Evolutionary conservation across 2,329 filamentous ascomycete species (phyloP).

Genomic region (Pseudomassariella vexata): DNA sequence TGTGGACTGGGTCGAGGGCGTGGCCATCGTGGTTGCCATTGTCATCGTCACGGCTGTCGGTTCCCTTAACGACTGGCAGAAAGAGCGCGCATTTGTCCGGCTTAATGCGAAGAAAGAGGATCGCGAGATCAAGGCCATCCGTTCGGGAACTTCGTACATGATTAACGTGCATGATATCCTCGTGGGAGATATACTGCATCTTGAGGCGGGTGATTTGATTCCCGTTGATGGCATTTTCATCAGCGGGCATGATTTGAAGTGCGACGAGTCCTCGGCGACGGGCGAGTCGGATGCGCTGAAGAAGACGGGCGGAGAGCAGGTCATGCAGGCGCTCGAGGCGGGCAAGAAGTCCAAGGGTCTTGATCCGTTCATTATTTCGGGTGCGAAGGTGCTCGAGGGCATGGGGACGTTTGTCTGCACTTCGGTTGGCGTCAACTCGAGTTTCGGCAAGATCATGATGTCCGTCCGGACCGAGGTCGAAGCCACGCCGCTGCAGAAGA

Average conservation of each 20-base stretch:
- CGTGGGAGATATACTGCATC: constrained; percentile 59
- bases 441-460: constrained; percentile 51
- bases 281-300: constrained; percentile 66
- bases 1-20: constrained; percentile 59
- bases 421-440: constrained; percentile 48
- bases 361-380: constrained; percentile 59
- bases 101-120: constrained; percentile 56
- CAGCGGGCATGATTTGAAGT: constrained; percentile 58
- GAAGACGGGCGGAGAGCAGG: constrained; percentile 54
- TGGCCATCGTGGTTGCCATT: constrained; percentile 57
- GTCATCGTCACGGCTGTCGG: constrained; percentile 56
- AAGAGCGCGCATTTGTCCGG: constrained; percentile 54
- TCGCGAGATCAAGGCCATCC: constrained; percentile 55
- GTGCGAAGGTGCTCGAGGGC: constrained; percentile 49
- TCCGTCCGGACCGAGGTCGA: constrained; percentile 46
- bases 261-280: constrained; percentile 65
- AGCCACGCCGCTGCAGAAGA: constrained; percentile 47
- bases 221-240: constrained; percentile 64
- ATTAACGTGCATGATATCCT: constrained; percentile 59
- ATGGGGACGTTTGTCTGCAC: constrained; percentile 49
- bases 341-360: constrained; percentile 43
- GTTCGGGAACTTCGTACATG: constrained; percentile 56
- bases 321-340: constrained; percentile 48
- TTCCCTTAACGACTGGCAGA: constrained; percentile 57
- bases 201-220: constrained; percentile 63